phyloP scores from a whole-genome alignment of 1,284 basidiomycete species.

The Cryptococcus sp. region DNA sequence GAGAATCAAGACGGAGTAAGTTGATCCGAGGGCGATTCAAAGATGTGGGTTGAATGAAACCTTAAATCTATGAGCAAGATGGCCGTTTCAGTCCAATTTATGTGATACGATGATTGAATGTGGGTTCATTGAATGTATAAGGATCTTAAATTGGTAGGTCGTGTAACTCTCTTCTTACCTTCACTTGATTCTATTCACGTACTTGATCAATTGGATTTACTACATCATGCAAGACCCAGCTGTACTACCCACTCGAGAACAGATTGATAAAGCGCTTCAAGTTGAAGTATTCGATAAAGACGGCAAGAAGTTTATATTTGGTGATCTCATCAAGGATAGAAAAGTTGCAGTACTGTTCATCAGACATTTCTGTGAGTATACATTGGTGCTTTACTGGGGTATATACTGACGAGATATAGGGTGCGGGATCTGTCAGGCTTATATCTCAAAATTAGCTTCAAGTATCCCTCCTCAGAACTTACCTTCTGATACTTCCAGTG shows the following conservation, averaged over 20 bases:
- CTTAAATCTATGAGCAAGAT: no score
- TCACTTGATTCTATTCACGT: no score
- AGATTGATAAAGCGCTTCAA: constrained; percentile 3
- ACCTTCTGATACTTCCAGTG: constrained; percentile 15
- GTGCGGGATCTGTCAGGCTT: constrained; percentile 17
- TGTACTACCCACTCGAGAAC: constrained; percentile 4
- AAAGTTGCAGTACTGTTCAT: constrained; percentile 21
- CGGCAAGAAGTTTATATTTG: constrained; percentile 10
- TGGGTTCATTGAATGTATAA: no score
- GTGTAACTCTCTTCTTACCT: no score
- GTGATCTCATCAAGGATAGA: constrained; percentile 14
- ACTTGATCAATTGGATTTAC: no score
- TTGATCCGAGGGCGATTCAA: no score
- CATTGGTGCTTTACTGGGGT: neutral
- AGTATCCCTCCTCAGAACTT: constrained; percentile 18
- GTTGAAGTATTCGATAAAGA: constrained; percentile 21
- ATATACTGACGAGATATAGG: neutral
- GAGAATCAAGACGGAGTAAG: no score
- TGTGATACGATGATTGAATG: no score
- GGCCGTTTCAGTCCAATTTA: no score
- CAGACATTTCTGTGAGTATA: constrained; percentile 27
- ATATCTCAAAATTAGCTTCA: constrained; percentile 12
- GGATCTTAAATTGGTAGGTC: no score
- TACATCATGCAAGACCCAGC: no score
- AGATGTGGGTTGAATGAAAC: no score